A percentile compares a stretch with the other conserved stretches of the same genome.
These are phyloP conservation scores for Alternaria gaisen DNA, from an alignment of 2,329 filamentous ascomycete genomes.

Conservation along the genomic window DNA sequence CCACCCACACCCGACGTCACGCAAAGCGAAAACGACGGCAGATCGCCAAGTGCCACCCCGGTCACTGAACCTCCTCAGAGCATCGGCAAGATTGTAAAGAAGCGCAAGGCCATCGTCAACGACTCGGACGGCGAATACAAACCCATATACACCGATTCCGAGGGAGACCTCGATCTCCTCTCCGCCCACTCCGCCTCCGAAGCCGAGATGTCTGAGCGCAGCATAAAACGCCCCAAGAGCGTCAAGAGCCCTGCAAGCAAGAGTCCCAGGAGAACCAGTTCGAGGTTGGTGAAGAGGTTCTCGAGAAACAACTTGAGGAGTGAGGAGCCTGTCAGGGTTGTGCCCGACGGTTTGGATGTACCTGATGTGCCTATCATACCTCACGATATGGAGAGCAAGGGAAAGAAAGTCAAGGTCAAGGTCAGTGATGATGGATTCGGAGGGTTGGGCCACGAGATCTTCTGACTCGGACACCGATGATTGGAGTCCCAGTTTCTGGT, in stretches of 20 bases:
- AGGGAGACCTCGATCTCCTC: conserved; percentile 29
- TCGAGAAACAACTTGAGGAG: conserved; percentile 23
- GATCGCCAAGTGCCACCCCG: conserved; percentile 22
- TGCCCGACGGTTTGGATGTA: conserved; percentile 38
- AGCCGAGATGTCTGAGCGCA: conserved; percentile 20
- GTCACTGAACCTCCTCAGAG: conserved; percentile 16
- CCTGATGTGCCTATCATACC: conserved; percentile 29
- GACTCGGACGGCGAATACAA: conserved; percentile 44
- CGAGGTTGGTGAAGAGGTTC: conserved; percentile 27
- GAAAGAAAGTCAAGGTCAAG: conserved; percentile 27
- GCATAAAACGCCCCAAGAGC: conserved; percentile 26
- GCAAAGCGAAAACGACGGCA: conserved; percentile 37
- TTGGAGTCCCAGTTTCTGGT: not conserved
- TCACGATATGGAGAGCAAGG: conserved; percentile 30
- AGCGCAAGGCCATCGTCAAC: conserved; percentile 47
- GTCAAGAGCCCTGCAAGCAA: conserved; percentile 19
- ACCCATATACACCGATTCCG: conserved; percentile 32
- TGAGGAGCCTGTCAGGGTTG: conserved; percentile 33
- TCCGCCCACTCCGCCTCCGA: conserved; percentile 23
- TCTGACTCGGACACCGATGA: conserved; percentile 28
- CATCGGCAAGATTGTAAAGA: conserved; percentile 46
- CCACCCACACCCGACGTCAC: conserved; percentile 34
- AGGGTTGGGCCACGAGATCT: conserved; percentile 49
- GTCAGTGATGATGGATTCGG: conserved; percentile 43
- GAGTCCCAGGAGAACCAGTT: conserved; percentile 23